These are phyloP conservation scores for Pseudopyrenochaeta lycopersici DNA, from an alignment of 2,329 filamentous ascomycete genomes.

Conservation along the genomic window DNA sequence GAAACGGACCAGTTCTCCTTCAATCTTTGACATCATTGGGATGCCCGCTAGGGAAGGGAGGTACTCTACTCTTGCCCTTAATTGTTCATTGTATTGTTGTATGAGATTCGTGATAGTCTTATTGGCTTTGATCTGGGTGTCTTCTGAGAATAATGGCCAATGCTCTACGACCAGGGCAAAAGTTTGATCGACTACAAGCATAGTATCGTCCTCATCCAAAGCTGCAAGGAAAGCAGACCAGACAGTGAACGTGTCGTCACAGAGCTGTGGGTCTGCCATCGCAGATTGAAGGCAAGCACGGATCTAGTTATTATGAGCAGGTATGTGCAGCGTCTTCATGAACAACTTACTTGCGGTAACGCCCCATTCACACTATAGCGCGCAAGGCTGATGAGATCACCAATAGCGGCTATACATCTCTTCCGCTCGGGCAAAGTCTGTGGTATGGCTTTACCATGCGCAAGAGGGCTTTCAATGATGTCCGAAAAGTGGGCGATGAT, in stretches of 20 bases:
- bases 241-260: slow-evolving; percentile 79
- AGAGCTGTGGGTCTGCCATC: slow-evolving; percentile 76
- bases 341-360: slow-evolving; percentile 77
- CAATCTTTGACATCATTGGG: slow-evolving; percentile 72
- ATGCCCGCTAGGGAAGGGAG: slow-evolving; percentile 82
- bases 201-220: slow-evolving; percentile 77
- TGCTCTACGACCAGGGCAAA: slow-evolving; percentile 86
- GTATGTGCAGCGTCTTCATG: background rate
- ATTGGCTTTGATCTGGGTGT: slow-evolving; percentile 67
- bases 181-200: slow-evolving; percentile 83
- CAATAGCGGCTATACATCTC: slow-evolving; percentile 81
- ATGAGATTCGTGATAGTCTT: slow-evolving; percentile 72
- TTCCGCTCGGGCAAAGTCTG: slow-evolving; percentile 73
- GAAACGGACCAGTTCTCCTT: slow-evolving; percentile 70
- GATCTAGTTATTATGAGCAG: slow-evolving; percentile 65
- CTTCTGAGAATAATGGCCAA: slow-evolving; percentile 73
- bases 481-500: slow-evolving; percentile 86
- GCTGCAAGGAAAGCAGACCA: slow-evolving; percentile 82
- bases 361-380: slow-evolving; percentile 78
- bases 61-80: slow-evolving; percentile 74
- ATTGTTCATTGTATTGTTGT: slow-evolving; percentile 65
- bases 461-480: slow-evolving; percentile 73
- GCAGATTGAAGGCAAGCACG: slow-evolving; percentile 91
- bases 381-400: slow-evolving; percentile 84
- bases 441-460: slow-evolving; percentile 50